Conservation (phyloP, 768 basidiomycete species). For the Aureoboletus auriporus region DNA sequence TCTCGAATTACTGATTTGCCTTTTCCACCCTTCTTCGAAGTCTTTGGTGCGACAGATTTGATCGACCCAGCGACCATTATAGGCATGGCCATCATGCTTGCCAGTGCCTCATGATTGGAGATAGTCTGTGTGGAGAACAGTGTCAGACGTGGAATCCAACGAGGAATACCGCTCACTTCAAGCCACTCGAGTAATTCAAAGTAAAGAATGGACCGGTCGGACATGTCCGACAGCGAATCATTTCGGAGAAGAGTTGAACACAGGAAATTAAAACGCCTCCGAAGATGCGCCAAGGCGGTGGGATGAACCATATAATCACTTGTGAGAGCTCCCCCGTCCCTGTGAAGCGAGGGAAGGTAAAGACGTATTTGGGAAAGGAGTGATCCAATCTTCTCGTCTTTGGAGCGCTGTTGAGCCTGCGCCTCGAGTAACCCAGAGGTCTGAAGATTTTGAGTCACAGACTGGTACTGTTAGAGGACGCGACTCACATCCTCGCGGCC, state of each 20-base stretch:
- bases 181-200: conserved; percentile 91
- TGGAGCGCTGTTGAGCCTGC: conserved; percentile 60
- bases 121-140: conserved; percentile 58
- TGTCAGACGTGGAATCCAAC: not conserved
- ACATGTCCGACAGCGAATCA: conserved; percentile 94
- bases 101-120: conserved; percentile 88
- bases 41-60: conserved; percentile 60
- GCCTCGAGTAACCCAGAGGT: conserved; percentile 80
- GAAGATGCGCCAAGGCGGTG: conserved; percentile 86
- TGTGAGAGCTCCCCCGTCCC: conserved; percentile 69
- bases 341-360: conserved; percentile 78
- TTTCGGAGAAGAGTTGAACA: conserved; percentile 84
- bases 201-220: conserved; percentile 78
- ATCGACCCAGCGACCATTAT: conserved; percentile 81
- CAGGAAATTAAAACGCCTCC: conserved; percentile 86
- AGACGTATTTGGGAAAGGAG: conserved; percentile 71
- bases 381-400: conserved; percentile 70
- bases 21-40: conserved; percentile 46
- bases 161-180: conserved; percentile 49
- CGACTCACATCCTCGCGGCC: conserved; percentile 77
- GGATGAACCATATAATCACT: conserved; percentile 94
- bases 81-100: conserved; percentile 96
- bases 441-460: conserved; percentile 36
- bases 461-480: not conserved
- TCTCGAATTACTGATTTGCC: conserved; percentile 60